Conservation (phyloP, 1,284 basidiomycete genomes). For the Cutaneotrichosporon dermatis region DNA sequence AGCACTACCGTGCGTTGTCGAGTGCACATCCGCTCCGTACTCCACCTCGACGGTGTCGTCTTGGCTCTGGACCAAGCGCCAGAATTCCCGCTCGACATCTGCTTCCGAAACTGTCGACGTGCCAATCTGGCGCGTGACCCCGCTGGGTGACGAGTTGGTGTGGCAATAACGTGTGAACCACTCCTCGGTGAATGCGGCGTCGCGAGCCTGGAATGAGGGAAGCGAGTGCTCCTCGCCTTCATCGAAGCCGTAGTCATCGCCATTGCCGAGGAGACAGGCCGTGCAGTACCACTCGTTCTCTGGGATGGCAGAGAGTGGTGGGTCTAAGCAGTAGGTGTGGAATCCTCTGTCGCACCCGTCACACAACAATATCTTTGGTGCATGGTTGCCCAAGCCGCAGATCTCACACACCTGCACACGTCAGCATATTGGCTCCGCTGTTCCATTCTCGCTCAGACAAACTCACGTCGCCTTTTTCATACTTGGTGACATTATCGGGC, state of each 20-base stretch:
- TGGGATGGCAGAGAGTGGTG: constrained; percentile 77
- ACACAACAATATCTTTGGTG: constrained; percentile 87
- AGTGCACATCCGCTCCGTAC: constrained; percentile 98
- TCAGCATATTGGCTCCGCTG: background rate
- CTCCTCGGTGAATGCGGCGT: constrained; percentile 75
- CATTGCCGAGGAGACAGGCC: constrained; percentile 83
- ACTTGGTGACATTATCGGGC: constrained; percentile 22
- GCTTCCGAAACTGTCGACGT: constrained; percentile 71
- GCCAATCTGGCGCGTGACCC: constrained; percentile 53
- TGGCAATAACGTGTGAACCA: constrained; percentile 83
- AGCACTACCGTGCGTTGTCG: constrained; percentile 93
- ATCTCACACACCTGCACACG: constrained; percentile 71
- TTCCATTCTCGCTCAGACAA: background rate
- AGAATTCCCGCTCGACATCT: constrained; percentile 93
- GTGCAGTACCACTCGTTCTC: constrained; percentile 92
- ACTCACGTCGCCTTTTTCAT: constrained; percentile 48
- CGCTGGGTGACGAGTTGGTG: constrained; percentile 21
- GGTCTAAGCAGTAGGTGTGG: constrained; percentile 94
- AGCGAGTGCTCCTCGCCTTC: constrained; percentile 95
- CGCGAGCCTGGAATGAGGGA: constrained; percentile 85
- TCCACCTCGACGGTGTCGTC: constrained; percentile 95
- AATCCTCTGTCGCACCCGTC: constrained; percentile 94
- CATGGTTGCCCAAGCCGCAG: constrained; percentile 80
- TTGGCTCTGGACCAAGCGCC: constrained; percentile 86
- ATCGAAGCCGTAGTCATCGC: constrained; percentile 98